Base-by-base conservation (phyloP, 768 basidiomycete species). In the Leccinellum albellum region DNA sequence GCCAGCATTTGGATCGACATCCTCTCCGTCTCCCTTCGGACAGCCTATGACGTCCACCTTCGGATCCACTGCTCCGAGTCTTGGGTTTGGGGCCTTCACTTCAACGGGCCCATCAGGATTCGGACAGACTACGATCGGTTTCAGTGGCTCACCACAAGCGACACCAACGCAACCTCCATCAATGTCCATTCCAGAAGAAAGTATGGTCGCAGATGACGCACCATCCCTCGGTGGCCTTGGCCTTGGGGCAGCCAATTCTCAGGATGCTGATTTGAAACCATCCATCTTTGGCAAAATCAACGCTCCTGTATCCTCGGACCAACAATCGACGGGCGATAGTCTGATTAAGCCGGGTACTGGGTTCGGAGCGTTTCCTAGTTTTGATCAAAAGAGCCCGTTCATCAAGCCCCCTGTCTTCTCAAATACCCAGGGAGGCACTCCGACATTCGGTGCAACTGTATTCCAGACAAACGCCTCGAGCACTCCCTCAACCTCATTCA, bases 331-430 rank as follows among this genome's bases (percentile, higher is more conserved):
- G 8, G 64, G 60, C 4, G 51, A 49, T 35, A 52, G 60, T 46
- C 29, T 70, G 8, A 67, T 74, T 29, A 77, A 72, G 57, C 73
- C 71, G 2, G 71, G 71, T 2, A 62, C 66, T 15, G 76, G 70
- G 4, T 77, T 75, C 56, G 76, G 71, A 21, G 70, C 68, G 4
- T 69, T 73, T 14, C 44, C 50, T 12, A 46, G 56, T 28, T 61
- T 66, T 2, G 69, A 65, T 4, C 23, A 46, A 26, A 46, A 46
- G 45, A 46, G 45, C 24, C 14, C 45, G 2, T 46, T 46, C 45
- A 10, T 14, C 14, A 24, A 46, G 40, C 40, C 40, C 20, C 51
- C 64, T 42, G 64, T 64, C 7, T 74, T 72, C 26, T 60, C 60
- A 13, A 29, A 49, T n/a, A 26, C 58, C 17, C 56, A 62, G 15